A percentile compares a stretch with the other conserved stretches of the same genome.
Conservation (phyloP, 495 filamentous ascomycete genomes). For the Lasiosphaeriaceae sp. region DNA sequence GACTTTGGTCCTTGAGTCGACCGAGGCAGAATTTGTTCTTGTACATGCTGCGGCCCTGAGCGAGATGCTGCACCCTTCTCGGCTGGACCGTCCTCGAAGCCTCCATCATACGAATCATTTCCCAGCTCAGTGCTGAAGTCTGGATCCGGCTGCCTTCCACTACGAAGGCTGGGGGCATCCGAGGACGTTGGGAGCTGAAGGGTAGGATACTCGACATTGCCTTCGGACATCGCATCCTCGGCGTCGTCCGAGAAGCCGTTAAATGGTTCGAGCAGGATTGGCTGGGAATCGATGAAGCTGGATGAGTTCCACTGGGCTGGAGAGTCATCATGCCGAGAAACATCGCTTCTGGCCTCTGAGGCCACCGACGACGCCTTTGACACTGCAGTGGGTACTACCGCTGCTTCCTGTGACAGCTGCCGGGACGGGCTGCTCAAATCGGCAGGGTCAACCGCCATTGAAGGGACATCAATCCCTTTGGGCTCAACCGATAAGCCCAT, state of each 20-base stretch:
- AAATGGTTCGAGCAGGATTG: slow-evolving; percentile 23
- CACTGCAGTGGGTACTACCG: neutral
- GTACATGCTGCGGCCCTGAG: neutral
- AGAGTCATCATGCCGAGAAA: neutral
- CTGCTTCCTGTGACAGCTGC: slow-evolving; percentile 20
- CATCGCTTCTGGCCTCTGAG: neutral
- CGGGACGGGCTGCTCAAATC: slow-evolving; percentile 28
- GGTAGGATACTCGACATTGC: slow-evolving; percentile 12
- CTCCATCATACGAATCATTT: slow-evolving; percentile 17
- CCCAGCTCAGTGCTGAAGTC: slow-evolving; percentile 26
- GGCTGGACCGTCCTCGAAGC: slow-evolving; percentile 16
- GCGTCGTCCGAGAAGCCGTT: slow-evolving; percentile 24
- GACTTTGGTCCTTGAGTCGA: slow-evolving; percentile 6
- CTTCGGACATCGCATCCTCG: slow-evolving; percentile 3
- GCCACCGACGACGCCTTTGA: neutral
- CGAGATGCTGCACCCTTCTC: slow-evolving; percentile 4
- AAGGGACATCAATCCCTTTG: slow-evolving; percentile 21
- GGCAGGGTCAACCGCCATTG: slow-evolving; percentile 20
- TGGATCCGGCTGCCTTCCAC: slow-evolving; percentile 38
- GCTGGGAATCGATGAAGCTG: slow-evolving; percentile 21
- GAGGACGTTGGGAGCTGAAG: slow-evolving; percentile 18
- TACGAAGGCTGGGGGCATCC: slow-evolving; percentile 30
- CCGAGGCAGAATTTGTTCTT: neutral
- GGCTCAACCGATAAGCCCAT: no score
- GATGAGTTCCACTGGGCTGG: slow-evolving; percentile 6